Percentiles rank a stretch among this genome's conserved stretches.
Conservation (phyloP, 768 basidiomycete species). For the Tulasnella sp. region DNA sequence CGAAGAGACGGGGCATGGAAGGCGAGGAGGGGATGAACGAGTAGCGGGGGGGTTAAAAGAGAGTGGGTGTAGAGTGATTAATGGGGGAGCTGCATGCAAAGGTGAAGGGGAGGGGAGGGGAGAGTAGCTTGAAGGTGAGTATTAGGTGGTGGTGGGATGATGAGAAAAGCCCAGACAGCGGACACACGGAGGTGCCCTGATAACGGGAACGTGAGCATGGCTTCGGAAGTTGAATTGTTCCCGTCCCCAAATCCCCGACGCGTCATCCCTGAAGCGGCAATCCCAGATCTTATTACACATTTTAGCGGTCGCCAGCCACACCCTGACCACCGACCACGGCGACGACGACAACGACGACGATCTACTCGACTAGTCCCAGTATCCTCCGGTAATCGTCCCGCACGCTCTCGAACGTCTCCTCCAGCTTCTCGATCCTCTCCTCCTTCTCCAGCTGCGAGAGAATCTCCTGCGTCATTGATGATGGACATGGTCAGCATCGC, state of each 20-base stretch:
- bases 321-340: neutral
- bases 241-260: conserved; percentile 17
- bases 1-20: conserved; percentile 34
- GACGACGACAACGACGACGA: conserved; percentile 30
- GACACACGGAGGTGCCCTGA: conserved; percentile 17
- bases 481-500: neutral
- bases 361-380: conserved; percentile 46
- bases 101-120: neutral
- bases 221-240: conserved; percentile 10
- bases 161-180: conserved; percentile 5
- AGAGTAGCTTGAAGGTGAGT: neutral
- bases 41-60: neutral
- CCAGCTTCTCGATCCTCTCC: conserved; percentile 85
- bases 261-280: conserved; percentile 9
- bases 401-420: conserved; percentile 90
- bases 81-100: conserved; percentile 16
- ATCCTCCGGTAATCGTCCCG: conserved; percentile 84
- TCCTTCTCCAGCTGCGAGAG: conserved; percentile 84
- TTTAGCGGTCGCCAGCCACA: conserved; percentile 7
- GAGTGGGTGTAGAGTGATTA: neutral
- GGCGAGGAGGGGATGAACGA: neutral
- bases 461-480: conserved; percentile 62
- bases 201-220: conserved; percentile 13
- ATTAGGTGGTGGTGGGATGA: conserved; percentile 9
- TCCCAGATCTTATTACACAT: conserved; percentile 10